A percentile compares a stretch with the other conserved stretches of the same genome.
These are phyloP conservation scores for Phytophthora macrochlamydospora DNA, from an alignment of 352 stramenopile genomes.

Conservation along the genomic window DNA sequence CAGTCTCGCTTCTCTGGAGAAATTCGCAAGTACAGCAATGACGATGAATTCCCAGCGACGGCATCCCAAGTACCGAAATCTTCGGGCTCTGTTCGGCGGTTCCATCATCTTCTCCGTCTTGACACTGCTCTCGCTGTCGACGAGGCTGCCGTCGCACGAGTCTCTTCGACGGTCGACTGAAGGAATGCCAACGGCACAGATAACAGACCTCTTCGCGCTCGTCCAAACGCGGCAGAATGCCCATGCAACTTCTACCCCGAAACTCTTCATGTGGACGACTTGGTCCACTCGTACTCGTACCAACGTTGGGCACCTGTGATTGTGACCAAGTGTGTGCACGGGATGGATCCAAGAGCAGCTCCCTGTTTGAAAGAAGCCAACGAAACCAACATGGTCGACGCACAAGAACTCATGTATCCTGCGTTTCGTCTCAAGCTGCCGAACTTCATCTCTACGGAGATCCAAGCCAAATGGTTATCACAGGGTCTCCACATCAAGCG, in stretches of 20 bases:
- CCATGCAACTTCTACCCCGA: not conserved
- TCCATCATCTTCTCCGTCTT: constrained; percentile 14
- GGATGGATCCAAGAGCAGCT: constrained; percentile 24
- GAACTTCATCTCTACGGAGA: constrained; percentile 2
- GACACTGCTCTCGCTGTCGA: constrained; percentile 18
- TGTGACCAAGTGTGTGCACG: constrained; percentile 31
- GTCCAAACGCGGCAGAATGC: constrained; percentile 14
- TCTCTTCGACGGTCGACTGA: constrained; percentile 8
- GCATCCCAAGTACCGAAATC: not conserved
- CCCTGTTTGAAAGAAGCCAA: constrained; percentile 31
- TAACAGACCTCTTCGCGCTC: constrained; percentile 11
- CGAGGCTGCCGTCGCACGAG: constrained; percentile 13
- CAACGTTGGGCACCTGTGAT: constrained; percentile 27
- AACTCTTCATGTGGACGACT: constrained; percentile 31
- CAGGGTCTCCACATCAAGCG: constrained; percentile 21
- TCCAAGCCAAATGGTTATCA: constrained; percentile 23
- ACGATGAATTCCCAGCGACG: not conserved
- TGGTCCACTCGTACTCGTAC: constrained; percentile 26
- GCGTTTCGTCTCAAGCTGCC: constrained; percentile 29
- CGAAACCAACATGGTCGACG: constrained; percentile 25
- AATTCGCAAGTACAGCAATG: too few relatives aligned
- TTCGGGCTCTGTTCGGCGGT: constrained; percentile 13
- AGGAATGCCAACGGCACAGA: not conserved
- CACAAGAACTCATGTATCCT: constrained; percentile 31
- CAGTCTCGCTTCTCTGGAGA: too few relatives aligned